Evolutionary conservation across 345 rosid genomes (phyloP).

Genomic region (Sonneratia alba): DNA sequence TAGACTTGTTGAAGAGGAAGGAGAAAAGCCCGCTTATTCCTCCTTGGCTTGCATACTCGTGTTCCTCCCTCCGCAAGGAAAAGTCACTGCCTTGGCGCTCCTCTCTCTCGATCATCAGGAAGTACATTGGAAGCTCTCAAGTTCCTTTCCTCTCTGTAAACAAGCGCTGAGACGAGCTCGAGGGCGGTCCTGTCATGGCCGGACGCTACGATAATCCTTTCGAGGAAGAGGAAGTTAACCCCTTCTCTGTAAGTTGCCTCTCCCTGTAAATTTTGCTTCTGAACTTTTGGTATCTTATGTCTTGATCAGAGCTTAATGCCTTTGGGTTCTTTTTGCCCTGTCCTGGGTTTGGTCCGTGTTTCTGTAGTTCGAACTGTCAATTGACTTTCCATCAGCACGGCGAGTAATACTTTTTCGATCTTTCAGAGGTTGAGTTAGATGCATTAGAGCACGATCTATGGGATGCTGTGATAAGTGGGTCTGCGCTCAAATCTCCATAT

Average conservation of each 20-base stretch:
- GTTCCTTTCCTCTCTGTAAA: not conserved
- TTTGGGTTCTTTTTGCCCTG: not conserved
- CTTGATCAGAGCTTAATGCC: not conserved
- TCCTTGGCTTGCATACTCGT: no score
- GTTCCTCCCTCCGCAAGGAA: not conserved
- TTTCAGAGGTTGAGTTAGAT: not conserved
- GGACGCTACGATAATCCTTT: slow-evolving; percentile 81
- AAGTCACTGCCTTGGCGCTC: not conserved
- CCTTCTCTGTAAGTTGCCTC: slow-evolving; percentile 61
- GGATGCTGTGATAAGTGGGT: not conserved
- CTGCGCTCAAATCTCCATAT: not conserved
- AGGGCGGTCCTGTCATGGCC: slow-evolving; percentile 36
- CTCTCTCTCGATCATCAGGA: not conserved
- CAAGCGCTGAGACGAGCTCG: not conserved
- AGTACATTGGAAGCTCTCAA: no score
- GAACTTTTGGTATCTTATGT: not conserved
- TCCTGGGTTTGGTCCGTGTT: not conserved
- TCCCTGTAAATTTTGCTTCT: not conserved
- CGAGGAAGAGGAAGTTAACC: slow-evolving; percentile 87
- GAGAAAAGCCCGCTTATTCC: slow-evolving; percentile 7
- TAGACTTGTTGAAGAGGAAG: not conserved
- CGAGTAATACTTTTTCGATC: not conserved
- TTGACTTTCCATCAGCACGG: not conserved
- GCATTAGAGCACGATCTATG: no score
- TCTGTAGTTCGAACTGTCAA: not conserved